Conservation (phyloP, 2,329 filamentous ascomycete species). For the Cladosporium colombiae region DNA sequence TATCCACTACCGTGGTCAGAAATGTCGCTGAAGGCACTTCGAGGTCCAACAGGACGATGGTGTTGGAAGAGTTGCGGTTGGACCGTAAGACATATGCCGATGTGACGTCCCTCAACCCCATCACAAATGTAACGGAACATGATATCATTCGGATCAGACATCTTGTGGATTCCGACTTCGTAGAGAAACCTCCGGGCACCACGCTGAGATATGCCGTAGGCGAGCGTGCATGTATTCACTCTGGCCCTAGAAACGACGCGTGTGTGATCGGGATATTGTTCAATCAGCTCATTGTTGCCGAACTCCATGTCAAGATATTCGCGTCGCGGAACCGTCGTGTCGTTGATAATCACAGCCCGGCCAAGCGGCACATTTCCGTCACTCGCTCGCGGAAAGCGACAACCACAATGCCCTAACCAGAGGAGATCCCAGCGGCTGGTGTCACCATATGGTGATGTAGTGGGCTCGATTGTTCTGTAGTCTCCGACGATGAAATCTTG, state of each 20-base stretch:
- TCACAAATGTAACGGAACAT: slow-evolving; percentile 38
- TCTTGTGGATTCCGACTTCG: slow-evolving; percentile 46
- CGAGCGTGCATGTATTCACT: slow-evolving; percentile 46
- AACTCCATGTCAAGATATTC: slow-evolving; percentile 29
- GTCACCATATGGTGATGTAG: slow-evolving; percentile 29
- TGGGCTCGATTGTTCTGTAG: slow-evolving; percentile 18
- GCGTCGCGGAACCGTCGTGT: slow-evolving; percentile 28
- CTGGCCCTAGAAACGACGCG: slow-evolving; percentile 47
- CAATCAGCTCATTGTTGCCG: slow-evolving; percentile 23
- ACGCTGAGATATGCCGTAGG: slow-evolving; percentile 49
- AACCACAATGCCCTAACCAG: slow-evolving; percentile 47
- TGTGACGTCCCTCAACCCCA: slow-evolving; percentile 30
- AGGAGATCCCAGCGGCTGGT: slow-evolving; percentile 41
- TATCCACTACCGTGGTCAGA: slow-evolving; percentile 36
- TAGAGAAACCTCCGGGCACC: slow-evolving; percentile 48
- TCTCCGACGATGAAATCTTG: slow-evolving; percentile 23
- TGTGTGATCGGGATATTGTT: slow-evolving; percentile 40
- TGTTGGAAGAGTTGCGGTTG: slow-evolving; percentile 52
- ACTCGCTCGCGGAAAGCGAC: slow-evolving; percentile 30
- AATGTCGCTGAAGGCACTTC: slow-evolving; percentile 42
- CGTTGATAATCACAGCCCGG: slow-evolving; percentile 23
- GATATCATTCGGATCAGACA: slow-evolving; percentile 42
- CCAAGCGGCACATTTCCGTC: slow-evolving; percentile 25
- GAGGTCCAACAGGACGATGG: slow-evolving; percentile 44
- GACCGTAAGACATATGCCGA: slow-evolving; percentile 45